Base-by-base conservation (phyloP, 345 rosid genomes). In the Syzygium aqueum region DNA sequence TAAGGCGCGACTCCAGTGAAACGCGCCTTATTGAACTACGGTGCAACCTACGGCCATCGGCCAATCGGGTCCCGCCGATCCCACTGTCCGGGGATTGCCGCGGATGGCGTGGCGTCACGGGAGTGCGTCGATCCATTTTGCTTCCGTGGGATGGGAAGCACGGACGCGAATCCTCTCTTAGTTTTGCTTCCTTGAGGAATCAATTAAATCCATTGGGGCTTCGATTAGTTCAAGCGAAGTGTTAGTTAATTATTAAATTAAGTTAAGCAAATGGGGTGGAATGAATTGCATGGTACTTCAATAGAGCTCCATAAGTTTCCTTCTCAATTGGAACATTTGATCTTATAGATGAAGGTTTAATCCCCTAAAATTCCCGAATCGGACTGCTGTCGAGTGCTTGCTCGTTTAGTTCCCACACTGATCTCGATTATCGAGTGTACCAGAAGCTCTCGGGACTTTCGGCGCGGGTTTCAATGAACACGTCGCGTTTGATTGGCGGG, bases 381-480 rank as follows among this genome's bases (percentile, higher is more conserved):
- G 3, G 13, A 67, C 28, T 33, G 13, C 19, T 3, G 9, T 61
- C n/a, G 33, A n/a, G 30, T 13, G 17, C 0, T 14, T 61, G 17
- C 33, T 61, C 28, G 12, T 11, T 7, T 59, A 27, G 27, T 59
- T 59, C 73, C 28, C 8, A 12, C 2, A 0, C 5, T 14, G 37
- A n/a, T 61, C 19, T n/a, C 0, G 37, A n/a, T 15, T 14, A 52
- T 3, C 19, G 53, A 52, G 53, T 52, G 17, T 52, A 4, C 53
- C 53, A 1, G 17, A 52, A 52, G 5, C 19, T 52, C 17, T 52
- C 15, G 6, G 19, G 9, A 6, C 9, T 61, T 61, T 61, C 2
- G 0, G 0, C 6, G 2, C 0, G 9, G 37, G 9, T n/a, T n/a
- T 0, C 28, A 13, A n/a, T 13, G 6, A n/a, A n/a, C 9, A 13